phyloP scores from a whole-genome alignment of 495 filamentous ascomycete genomes.

The Aspergillus steynii region DNA sequence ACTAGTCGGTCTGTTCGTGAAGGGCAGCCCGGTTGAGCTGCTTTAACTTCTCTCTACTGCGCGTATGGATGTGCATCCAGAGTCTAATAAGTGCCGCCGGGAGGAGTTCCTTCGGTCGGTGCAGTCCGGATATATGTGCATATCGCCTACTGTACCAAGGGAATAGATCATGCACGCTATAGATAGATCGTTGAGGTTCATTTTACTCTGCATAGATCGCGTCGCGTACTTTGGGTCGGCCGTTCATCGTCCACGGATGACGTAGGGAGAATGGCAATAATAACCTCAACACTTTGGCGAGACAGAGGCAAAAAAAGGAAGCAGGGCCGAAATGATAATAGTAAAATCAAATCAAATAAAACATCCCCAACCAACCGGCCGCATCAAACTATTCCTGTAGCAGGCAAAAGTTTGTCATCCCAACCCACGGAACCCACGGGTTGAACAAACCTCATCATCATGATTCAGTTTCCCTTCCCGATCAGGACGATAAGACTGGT shows the following conservation, averaged over 20 bases:
- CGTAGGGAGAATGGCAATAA: no score
- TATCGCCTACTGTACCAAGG: background rate
- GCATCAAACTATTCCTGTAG: background rate
- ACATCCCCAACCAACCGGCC: background rate
- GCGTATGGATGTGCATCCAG: background rate
- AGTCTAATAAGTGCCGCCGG: background rate
- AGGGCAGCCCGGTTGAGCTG: background rate
- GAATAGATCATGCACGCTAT: background rate
- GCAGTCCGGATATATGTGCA: conserved; percentile 4
- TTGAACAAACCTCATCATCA: background rate
- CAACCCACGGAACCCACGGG: background rate
- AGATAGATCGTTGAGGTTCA: background rate
- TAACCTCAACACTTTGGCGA: no score
- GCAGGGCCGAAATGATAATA: no score
- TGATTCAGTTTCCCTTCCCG: background rate
- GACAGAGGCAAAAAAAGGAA: background rate
- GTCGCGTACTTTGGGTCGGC: no score
- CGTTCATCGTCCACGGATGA: no score
- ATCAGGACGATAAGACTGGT: background rate
- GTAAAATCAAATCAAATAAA: background rate
- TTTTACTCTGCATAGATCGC: background rate
- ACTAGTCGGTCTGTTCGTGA: conserved; percentile 10
- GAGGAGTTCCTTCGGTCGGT: background rate
- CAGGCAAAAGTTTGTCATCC: no score
- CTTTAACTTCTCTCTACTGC: background rate